phyloP scores from a whole-genome alignment of 768 basidiomycete genomes.

The Cubamyces lactineus region DNA sequence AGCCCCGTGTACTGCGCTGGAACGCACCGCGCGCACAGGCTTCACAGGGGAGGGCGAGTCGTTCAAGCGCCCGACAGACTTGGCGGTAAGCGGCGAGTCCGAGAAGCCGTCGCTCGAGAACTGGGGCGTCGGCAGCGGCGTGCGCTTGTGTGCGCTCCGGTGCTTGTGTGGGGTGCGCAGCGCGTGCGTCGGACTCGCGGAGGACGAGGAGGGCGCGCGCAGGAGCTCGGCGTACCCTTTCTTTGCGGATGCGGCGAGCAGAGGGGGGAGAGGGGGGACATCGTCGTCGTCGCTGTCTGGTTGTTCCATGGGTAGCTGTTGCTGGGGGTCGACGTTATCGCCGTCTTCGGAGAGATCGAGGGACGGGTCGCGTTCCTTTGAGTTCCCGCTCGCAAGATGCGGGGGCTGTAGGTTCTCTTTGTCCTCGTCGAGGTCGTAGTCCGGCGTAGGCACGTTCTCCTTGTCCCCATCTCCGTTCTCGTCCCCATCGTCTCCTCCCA shows the following conservation, averaged over 20 bases:
- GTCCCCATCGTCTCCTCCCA: slow-evolving; percentile 14
- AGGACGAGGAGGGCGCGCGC: slow-evolving; percentile 14
- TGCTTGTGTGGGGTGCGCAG: slow-evolving; percentile 31
- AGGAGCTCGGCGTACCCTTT: slow-evolving; percentile 6
- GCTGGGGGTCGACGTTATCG: slow-evolving; percentile 2
- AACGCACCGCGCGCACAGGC: slow-evolving; percentile 6
- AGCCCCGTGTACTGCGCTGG: neutral
- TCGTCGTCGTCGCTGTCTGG: neutral
- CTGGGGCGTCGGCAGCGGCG: slow-evolving; percentile 30
- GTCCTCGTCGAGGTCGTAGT: slow-evolving; percentile 17
- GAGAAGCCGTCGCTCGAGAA: slow-evolving; percentile 24
- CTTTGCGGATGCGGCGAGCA: slow-evolving; percentile 10
- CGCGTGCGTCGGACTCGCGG: slow-evolving; percentile 23
- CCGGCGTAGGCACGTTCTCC: slow-evolving; percentile 26
- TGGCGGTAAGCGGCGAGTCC: slow-evolving; percentile 21
- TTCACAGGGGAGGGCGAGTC: slow-evolving; percentile 30
- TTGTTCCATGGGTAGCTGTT: neutral
- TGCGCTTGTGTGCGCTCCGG: slow-evolving; percentile 28
- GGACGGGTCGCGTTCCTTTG: slow-evolving; percentile 8
- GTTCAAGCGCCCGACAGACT: slow-evolving; percentile 3
- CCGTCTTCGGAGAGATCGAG: neutral
- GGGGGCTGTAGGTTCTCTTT: slow-evolving; percentile 20
- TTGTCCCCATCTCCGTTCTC: slow-evolving; percentile 29
- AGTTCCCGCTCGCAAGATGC: slow-evolving; percentile 1
- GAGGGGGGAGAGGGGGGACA: slow-evolving; percentile 1